Evolutionary conservation across 768 basidiomycete genomes (phyloP), one percentile per base, ranked within the genome.

Genomic region (Auricularia auricula-judae): DNA sequence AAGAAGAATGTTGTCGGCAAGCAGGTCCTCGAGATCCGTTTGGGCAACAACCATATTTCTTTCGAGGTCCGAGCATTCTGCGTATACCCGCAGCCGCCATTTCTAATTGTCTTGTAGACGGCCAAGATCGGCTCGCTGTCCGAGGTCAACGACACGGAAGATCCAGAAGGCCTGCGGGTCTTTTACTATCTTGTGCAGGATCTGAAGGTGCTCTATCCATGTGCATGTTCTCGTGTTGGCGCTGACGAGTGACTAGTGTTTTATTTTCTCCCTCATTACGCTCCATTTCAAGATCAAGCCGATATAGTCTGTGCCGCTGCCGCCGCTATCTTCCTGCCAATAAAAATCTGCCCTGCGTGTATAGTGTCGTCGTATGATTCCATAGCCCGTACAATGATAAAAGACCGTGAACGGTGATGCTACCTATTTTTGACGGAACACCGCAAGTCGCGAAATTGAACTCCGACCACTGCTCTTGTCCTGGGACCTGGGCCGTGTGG

Each of bases 231-330:
- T 36, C 29, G 29, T 29, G 29, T 29, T 29, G 29, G 29, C 29
- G 62, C 67, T n/a, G 51, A 14, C 34, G 58, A 62, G 36, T 18
- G 33, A 36, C 4, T 71, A 99, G 96, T 98, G 95, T 77, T 84
- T 98, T 66, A 95, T 99, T 69, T 97, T 98, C 76, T 98, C 97
- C 8, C 84, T 99, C 67, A 98, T 99, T 74, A 93, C 93, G 2
- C 84, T 99, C 43, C 96, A 99, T 81, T 98, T 99, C 88, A 98
- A 98, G 80, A 98, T 99, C 83, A 98, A 99, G 82, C 97, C 97
- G 16, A 98, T 93, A 70, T 93, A 85, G 77, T 33, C 47, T 5
- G 23, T 14, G 21, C 16, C 47, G 4, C 16, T 51, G 47, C 18
- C 47, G 47, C 18, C 47, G 10, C 47, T 51, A 36, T 51, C 18